Evolutionary conservation across 2,329 filamentous ascomycete species (phyloP).

Genomic region (Exophiala lecanii-corni): DNA sequence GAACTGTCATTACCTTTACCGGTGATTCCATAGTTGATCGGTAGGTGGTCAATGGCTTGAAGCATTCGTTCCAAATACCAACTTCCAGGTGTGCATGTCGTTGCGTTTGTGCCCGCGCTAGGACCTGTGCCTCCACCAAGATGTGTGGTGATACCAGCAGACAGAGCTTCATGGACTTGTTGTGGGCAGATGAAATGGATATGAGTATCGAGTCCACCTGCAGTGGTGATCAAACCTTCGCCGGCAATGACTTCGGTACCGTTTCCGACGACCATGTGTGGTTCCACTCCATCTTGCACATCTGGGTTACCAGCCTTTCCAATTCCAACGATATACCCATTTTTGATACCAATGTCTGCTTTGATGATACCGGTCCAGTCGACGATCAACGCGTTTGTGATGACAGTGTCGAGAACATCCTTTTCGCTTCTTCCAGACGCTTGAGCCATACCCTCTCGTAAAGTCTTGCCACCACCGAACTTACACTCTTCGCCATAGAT

Average conservation of each 20-base stretch:
- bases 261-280: slow-evolving; percentile 74
- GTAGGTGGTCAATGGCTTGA: slow-evolving; percentile 74
- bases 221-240: slow-evolving; percentile 85
- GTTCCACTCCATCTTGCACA: slow-evolving; percentile 82
- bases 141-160: slow-evolving; percentile 84
- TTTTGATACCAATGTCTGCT: slow-evolving; percentile 89
- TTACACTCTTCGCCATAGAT: slow-evolving; percentile 89
- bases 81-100: slow-evolving; percentile 85
- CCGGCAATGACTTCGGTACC: slow-evolving; percentile 89
- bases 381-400: slow-evolving; percentile 84
- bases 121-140: slow-evolving; percentile 88
- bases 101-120: slow-evolving; percentile 86
- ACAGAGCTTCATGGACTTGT: slow-evolving; percentile 76
- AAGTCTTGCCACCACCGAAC: slow-evolving; percentile 90
- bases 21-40: slow-evolving; percentile 84
- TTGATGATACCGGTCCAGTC: slow-evolving; percentile 95
- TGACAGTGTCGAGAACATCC: slow-evolving; percentile 74
- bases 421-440: slow-evolving; percentile 69
- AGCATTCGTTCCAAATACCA: slow-evolving; percentile 85
- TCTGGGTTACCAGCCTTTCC: slow-evolving; percentile 97
- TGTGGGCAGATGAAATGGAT: slow-evolving; percentile 96
- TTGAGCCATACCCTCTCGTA: slow-evolving; percentile 94
- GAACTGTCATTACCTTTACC: slow-evolving; percentile 88
- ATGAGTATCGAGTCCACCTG: slow-evolving; percentile 83
- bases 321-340: slow-evolving; percentile 79